A percentile compares a stretch with the other conserved stretches of the same genome.
phyloP scores from a whole-genome alignment of 179 eudicot species.

The Carnegiea gigantea region DNA sequence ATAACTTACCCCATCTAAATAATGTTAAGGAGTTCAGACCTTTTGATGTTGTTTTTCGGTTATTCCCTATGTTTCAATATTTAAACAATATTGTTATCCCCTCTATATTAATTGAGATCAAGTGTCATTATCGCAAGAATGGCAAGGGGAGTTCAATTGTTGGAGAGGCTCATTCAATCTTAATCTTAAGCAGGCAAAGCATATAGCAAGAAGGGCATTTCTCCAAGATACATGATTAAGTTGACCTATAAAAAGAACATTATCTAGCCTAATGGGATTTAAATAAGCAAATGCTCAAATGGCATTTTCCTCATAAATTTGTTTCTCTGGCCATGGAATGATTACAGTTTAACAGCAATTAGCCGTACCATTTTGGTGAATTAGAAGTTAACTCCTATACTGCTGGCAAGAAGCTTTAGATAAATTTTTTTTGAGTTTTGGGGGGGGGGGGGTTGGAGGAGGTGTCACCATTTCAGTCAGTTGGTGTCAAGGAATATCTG shows the following conservation, averaged over 20 bases:
- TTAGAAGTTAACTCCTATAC: neutral
- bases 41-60: neutral
- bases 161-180: too few species aligned
- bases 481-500: neutral
- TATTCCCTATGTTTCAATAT: neutral
- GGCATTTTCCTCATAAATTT: neutral
- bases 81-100: too few species aligned
- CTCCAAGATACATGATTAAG: neutral
- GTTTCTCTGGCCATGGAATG: neutral
- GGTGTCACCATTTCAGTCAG: neutral
- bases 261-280: neutral
- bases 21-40: neutral
- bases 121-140: neutral
- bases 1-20: neutral
- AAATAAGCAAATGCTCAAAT: neutral
- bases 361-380: neutral
- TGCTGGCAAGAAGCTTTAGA: neutral
- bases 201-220: neutral
- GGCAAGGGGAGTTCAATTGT: too few species aligned
- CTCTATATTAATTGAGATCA: neutral
- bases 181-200: too few species aligned
- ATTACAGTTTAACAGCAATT: neutral
- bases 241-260: neutral
- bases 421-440: too few species aligned
- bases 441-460: too few species aligned